phyloP scores from a whole-genome alignment of 257 asterid genomes.

The Nicotiana knightiana region DNA sequence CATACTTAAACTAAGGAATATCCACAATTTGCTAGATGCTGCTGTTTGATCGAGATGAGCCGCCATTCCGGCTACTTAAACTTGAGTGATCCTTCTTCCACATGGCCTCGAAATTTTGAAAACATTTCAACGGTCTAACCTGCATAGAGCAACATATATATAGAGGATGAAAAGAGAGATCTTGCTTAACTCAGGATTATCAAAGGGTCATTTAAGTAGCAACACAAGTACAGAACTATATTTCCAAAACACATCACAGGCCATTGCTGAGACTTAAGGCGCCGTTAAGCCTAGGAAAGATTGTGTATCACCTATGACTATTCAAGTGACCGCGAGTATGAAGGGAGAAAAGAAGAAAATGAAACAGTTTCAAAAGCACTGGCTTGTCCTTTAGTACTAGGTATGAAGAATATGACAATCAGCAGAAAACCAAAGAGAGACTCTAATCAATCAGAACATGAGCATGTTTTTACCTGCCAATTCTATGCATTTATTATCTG shows the following conservation, averaged over 20 bases:
- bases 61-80: slow-evolving; percentile 20
- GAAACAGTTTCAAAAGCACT: neutral
- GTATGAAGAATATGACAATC: neutral
- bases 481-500: too few relatives aligned
- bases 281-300: neutral
- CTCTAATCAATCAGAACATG: neutral
- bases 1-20: neutral
- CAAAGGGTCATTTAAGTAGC: neutral
- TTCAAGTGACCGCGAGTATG: too few relatives aligned
- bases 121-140: slow-evolving; percentile 79
- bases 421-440: neutral
- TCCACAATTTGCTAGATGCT: slow-evolving; percentile 18
- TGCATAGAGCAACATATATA: slow-evolving; percentile 20
- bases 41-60: slow-evolving; percentile 37
- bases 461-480: neutral
- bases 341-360: neutral
- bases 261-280: neutral
- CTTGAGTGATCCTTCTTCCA: slow-evolving; percentile 51
- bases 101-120: slow-evolving; percentile 44
- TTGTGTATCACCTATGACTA: neutral
- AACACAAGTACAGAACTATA: neutral
- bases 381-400: neutral
- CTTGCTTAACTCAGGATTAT: neutral
- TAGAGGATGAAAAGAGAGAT: neutral
- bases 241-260: neutral